Conservation (phyloP, 2,329 filamentous ascomycete species). For the Pseudocercospora cruenta region DNA sequence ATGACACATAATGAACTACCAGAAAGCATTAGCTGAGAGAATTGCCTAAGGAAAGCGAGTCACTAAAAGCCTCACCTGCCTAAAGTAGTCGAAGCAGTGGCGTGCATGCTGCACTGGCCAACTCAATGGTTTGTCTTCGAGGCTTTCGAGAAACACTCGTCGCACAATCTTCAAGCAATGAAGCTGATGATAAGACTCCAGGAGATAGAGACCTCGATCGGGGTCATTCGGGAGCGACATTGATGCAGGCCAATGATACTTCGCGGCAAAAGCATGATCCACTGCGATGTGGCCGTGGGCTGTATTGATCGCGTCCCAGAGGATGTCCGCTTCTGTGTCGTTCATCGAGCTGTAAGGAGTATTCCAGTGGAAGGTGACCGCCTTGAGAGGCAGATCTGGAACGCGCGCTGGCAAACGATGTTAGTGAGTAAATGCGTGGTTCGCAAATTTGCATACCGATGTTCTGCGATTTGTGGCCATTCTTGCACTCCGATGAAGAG, state of each 20-base stretch:
- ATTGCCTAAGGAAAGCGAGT: neutral
- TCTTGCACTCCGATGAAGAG: neutral
- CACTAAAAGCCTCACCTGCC: conserved; percentile 10
- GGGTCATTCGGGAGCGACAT: conserved; percentile 16
- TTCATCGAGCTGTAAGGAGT: conserved; percentile 21
- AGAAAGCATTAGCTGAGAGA: neutral
- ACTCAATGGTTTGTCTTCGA: conserved; percentile 9
- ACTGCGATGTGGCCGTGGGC: conserved; percentile 22
- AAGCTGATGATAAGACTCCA: conserved; percentile 26
- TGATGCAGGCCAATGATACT: conserved; percentile 14
- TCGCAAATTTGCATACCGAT: neutral
- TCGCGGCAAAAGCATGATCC: conserved; percentile 9
- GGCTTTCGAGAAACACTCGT: conserved; percentile 14
- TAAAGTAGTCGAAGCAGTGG: conserved; percentile 27
- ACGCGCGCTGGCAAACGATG: neutral
- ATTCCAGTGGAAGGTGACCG: conserved; percentile 19
- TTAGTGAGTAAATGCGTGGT: neutral
- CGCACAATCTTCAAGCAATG: conserved; percentile 25
- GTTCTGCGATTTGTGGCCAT: neutral
- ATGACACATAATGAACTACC: conserved; percentile 22
- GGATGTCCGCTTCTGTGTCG: conserved; percentile 13
- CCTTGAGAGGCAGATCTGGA: conserved; percentile 4
- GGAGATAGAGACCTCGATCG: conserved; percentile 18
- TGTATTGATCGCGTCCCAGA: conserved; percentile 21
- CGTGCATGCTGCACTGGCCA: conserved; percentile 20